Evolutionary conservation across 2,329 filamentous ascomycete genomes (phyloP).

Genomic region (Aureobasidium sp.): DNA sequence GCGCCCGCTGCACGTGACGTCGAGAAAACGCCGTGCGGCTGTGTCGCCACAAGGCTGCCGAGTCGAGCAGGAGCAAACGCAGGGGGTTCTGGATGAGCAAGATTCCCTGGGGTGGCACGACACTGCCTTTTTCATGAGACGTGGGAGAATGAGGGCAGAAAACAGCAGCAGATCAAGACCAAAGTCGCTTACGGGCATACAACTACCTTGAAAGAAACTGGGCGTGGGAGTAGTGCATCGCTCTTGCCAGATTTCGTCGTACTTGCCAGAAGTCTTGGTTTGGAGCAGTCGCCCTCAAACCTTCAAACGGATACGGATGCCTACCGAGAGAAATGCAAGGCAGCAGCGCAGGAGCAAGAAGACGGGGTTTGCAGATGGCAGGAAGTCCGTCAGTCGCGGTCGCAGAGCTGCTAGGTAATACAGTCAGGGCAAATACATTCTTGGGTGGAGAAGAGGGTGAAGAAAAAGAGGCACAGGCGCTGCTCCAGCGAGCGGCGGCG

Average conservation of each 20-base stretch:
- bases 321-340: not conserved
- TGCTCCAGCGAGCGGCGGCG: constrained; percentile 1
- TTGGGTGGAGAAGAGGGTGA: not conserved
- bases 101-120: not conserved
- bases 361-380: not conserved
- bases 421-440: not conserved
- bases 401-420: not conserved
- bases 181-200: not conserved
- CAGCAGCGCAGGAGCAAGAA: not conserved
- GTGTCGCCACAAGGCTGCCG: constrained; percentile 2
- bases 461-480: constrained; percentile 3
- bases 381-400: not conserved
- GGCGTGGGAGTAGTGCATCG: not conserved
- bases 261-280: constrained; percentile 13
- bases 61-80: constrained; percentile 10
- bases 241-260: not conserved
- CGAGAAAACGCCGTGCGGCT: not conserved
- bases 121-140: not conserved
- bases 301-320: not conserved
- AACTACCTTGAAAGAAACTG: not conserved
- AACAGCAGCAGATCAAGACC: not conserved
- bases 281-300: not conserved
- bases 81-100: constrained; percentile 5
- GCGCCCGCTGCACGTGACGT: not conserved
- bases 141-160: not conserved